phyloP scores from a whole-genome alignment of 345 rosid genomes.

The Gossypium rotundifolium region DNA sequence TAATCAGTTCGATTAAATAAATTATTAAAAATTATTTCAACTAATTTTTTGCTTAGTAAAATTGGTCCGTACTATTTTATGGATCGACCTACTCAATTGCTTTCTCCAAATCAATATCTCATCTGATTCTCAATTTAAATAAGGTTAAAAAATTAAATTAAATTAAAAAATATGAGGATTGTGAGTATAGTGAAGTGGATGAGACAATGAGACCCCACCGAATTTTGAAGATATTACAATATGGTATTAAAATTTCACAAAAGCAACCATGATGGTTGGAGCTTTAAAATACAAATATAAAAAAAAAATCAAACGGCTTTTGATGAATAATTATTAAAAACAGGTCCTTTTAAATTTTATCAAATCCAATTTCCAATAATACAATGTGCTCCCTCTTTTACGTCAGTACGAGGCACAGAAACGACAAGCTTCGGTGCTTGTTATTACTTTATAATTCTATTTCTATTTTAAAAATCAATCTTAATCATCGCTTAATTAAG shows the following conservation, averaged over 20 bases:
- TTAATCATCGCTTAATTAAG: no score
- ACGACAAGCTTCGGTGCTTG: neutral
- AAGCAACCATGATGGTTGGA: neutral
- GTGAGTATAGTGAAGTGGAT: no score
- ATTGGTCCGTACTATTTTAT: no score
- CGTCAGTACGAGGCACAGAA: constrained; percentile 6
- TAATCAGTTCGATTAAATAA: no score
- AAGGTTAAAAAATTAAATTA: no score
- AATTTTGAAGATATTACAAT: neutral
- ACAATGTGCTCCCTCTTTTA: neutral
- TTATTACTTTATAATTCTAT: neutral
- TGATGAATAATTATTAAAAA: neutral
- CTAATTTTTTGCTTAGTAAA: no score
- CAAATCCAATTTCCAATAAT: constrained; percentile 13
- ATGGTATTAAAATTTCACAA: neutral
- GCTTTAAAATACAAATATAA: neutral
- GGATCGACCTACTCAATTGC: no score
- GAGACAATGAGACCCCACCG: no score
- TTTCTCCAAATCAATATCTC: accelerated
- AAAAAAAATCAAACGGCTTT: neutral
- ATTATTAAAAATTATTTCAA: no score
- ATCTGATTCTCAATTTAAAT: no score
- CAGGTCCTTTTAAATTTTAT: neutral
- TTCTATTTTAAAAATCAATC: neutral
- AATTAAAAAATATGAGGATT: no score